Conservation (phyloP, 208 protist species). For the Leishmania lainsoni region DNA sequence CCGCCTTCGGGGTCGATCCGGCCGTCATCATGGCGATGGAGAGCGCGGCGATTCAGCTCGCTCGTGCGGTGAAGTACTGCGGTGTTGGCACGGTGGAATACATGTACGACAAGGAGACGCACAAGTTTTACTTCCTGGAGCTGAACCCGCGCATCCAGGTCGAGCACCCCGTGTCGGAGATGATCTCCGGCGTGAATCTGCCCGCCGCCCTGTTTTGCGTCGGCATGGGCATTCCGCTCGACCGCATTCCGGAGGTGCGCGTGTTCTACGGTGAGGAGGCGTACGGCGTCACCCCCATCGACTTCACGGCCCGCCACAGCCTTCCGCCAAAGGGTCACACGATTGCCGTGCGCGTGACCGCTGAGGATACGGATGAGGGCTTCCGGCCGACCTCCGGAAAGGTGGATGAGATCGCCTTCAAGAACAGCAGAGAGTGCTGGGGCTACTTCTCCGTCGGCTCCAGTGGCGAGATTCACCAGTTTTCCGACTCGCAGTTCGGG, state of each 20-base stretch:
- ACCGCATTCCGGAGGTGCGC: conserved; percentile 96
- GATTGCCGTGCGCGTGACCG: conserved; percentile 97
- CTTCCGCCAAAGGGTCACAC: conserved; percentile 88
- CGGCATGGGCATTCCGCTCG: conserved; percentile 97
- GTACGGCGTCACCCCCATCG: conserved; percentile 75
- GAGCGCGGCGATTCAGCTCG: conserved; percentile 90
- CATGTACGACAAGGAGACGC: conserved; percentile 92
- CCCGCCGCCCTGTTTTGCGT: conserved; percentile 96
- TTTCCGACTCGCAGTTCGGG: conserved; percentile 98
- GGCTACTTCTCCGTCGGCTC: conserved; percentile 97
- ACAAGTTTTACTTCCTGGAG: conserved; percentile 96
- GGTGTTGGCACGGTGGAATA: conserved; percentile 98
- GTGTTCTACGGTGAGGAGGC: conserved; percentile 90
- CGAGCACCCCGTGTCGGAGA: conserved; percentile 98
- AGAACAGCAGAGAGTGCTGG: conserved; percentile 96
- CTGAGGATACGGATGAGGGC: conserved; percentile 96
- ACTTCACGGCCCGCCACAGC: conserved; percentile 78
- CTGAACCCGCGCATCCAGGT: conserved; percentile 98
- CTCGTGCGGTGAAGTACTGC: conserved; percentile 93
- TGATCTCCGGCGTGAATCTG: conserved; percentile 96
- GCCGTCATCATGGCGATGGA: conserved; percentile 93
- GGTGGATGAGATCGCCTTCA: conserved; percentile 96
- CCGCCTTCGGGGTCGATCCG: conserved; percentile 84
- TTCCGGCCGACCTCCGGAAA: conserved; percentile 96
- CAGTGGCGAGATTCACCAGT: conserved; percentile 92